Evolutionary conservation across 2,329 filamentous ascomycete genomes (phyloP).

Genomic region (Botrytis medusae): DNA sequence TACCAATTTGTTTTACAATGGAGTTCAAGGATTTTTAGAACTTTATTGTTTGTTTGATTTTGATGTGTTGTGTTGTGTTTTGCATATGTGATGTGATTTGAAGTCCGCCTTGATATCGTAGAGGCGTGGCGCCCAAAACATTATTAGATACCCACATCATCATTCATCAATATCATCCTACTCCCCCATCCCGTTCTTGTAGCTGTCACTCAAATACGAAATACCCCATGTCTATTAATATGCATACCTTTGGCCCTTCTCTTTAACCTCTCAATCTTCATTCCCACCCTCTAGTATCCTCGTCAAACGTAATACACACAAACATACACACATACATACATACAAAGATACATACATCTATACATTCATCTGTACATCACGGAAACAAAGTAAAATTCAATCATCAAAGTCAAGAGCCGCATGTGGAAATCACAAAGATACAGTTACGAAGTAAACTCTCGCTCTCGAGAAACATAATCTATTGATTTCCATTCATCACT

Average conservation of each 20-base stretch:
- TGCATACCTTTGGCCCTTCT: neutral
- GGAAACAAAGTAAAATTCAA: no score
- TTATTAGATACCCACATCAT: neutral
- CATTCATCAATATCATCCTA: neutral
- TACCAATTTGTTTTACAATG: constrained; percentile 18
- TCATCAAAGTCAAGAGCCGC: no score
- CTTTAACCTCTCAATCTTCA: neutral
- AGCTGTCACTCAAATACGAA: no score
- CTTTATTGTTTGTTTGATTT: neutral
- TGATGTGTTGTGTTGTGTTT: neutral
- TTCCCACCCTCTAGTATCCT: neutral
- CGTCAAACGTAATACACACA: neutral
- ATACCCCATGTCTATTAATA: neutral
- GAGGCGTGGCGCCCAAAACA: neutral
- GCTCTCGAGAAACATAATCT: neutral
- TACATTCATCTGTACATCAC: neutral
- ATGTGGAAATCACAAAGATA: neutral
- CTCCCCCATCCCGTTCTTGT: neutral
- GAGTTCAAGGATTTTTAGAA: constrained; percentile 6
- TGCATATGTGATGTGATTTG: no score
- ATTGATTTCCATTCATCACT: neutral
- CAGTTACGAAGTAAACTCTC: neutral
- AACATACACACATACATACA: neutral
- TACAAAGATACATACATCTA: neutral
- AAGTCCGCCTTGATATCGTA: neutral